These are phyloP conservation scores for Chloris gayana DNA, from an alignment of 176 grass and related monocot genomes.

Conservation along the genomic window DNA sequence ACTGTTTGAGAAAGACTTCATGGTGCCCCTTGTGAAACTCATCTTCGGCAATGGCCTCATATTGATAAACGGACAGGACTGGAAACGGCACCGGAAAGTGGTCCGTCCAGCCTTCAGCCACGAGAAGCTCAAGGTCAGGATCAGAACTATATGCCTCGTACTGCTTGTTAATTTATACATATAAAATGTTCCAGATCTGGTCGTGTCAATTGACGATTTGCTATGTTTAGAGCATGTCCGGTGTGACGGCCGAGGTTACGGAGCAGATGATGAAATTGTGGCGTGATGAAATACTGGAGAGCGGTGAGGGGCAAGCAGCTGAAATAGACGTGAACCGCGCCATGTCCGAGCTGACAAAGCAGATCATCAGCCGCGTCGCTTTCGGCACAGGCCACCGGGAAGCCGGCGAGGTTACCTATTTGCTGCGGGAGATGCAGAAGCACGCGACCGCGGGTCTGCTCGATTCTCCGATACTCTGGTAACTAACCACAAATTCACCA, in stretches of 20 bases:
- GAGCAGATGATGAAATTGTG: constrained; percentile 5
- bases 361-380: constrained; percentile 39
- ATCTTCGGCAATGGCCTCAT: constrained; percentile 50
- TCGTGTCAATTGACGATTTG: neutral
- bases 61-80: constrained; percentile 36
- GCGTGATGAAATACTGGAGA: neutral
- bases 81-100: constrained; percentile 52
- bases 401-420: constrained; percentile 10
- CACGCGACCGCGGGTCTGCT: constrained; percentile 10
- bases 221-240: constrained; percentile 25
- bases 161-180: too few relatives aligned
- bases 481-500: neutral
- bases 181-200: too few relatives aligned
- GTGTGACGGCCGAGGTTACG: constrained; percentile 36
- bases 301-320: neutral
- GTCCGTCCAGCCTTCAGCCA: constrained; percentile 57
- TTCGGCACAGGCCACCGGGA: constrained; percentile 35
- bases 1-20: constrained; percentile 36
- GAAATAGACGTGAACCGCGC: constrained; percentile 44
- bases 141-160: too few relatives aligned
- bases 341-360: constrained; percentile 42
- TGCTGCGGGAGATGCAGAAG: constrained; percentile 31
- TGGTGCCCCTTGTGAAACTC: constrained; percentile 20
- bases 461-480: constrained; percentile 36
- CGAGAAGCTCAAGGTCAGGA: constrained; percentile 61